Base-by-base conservation (phyloP, 192 early-diverging fungal species). In the Anaeromyces robustus region DNA sequence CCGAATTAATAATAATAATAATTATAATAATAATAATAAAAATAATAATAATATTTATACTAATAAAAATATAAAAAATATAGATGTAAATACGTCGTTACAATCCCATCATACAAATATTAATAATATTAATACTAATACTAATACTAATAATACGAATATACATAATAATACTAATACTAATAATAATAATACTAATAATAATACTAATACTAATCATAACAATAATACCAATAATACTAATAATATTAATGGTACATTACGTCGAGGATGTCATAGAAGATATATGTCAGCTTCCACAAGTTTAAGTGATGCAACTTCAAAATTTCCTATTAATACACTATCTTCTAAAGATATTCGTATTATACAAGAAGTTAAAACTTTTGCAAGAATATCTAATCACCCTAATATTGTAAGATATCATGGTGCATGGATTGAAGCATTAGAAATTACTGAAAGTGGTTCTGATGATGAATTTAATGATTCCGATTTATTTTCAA, bases 341-440 rank as follows among this genome's bases (percentile, higher is more conserved):
- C 28, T 26, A 82, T 39, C 34, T 77, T 86, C 16, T 85, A 82
- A 26, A 18, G 86, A 88, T 77, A 77, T 80, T 30, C 52, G 87
- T 14, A 78, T 89, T 43, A 78, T 89, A 43, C 79, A 85, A 28
- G 88, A 89, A 82, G 84, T 88, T 30, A 89, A 88, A 77, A 83
- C 86, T n/a, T 82, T 89, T 29, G 88, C 88, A 3, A 77, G 82
- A 52, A 82, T 89, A 11, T 86, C 87, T 4, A 82, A 86, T 78
- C 86, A 88, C 80, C 82, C 85, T 19, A 88, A 88, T 80, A 84
- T 88, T 32, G 84, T 88, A 22, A 79, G 85, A 77, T 88, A 88
- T 80, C 85, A 88, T 77, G 84, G 83, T 13, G 83, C 85, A 14
- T 88, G 87, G 87, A 84, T 88, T 28, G 87, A 88, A 80, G 78